Evolutionary conservation across 257 asterid genomes (phyloP), one percentile per base, ranked within the genome.

Genomic region (Craterostigma plantagineum): DNA sequence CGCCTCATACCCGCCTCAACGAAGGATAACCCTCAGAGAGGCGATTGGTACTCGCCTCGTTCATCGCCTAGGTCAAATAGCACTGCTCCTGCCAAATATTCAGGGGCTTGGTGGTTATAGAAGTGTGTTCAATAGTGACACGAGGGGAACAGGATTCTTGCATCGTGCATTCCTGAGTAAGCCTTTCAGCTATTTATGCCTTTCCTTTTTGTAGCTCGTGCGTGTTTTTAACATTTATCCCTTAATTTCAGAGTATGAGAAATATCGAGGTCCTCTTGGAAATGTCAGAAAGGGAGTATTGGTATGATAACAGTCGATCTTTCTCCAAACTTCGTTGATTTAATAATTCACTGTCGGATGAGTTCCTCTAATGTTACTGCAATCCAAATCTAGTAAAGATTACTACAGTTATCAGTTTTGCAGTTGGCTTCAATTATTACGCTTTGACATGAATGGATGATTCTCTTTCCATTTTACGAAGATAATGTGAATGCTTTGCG

Each of bases 121-220:
- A 75, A 75, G 81, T 45, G 95, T 90, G 62, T 90, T 90, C 79
- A 90, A 83, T 76, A 83, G 92, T 30, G 92, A 50, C 50, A 90
- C 99, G 46, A 85, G 95, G 39, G 99, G 99, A 64, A 72, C 87
- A 36, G 99, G 99, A 59, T 90, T 90, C 60, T 83, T 90, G 99
- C 99, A 90, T 53, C 99, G 99, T 35, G 93, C 99, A 59, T 90
- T 90, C 69, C 66, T 77, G 67, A 63, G 99, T 83, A 90, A 9
- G 72, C 14, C 37, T 59, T n/a, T 55, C 30, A 46, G 30, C 30
- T 23, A 23, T 23, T 23, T 23, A 23, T 23, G 30, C 30, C 17
- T 34, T 45, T 55, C 30, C 34, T 16, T 43, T 45, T 44, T 18
- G 8, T 35, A 9, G 42, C 15, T 6, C 30, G 30, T 23, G 30